Evolutionary conservation across 768 basidiomycete genomes (phyloP), one percentile per base, ranked within the genome.

Genomic region (Coprinopsis sp.): DNA sequence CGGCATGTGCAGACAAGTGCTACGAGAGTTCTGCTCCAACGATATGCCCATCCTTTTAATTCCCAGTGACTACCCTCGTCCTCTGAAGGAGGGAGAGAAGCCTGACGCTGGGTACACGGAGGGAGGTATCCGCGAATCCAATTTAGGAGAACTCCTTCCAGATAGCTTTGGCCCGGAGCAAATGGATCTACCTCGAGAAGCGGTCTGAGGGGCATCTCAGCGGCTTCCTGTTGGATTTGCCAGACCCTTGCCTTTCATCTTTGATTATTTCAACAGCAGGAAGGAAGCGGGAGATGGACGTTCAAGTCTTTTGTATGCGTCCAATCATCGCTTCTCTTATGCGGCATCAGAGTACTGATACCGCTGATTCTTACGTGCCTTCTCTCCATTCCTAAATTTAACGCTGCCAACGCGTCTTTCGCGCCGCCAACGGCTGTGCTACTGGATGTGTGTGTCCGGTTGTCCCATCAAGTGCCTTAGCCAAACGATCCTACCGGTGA

Each of bases 1-100:
- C 62, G 95, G 95, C 2, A 82, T 94, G 37, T 99, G 94, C 56
- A 84, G 95, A 6, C 94, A 97, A 61, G 77, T 96, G 40, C 75
- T 91, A 39, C 81, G 88, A 48, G 92, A 95, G 57, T 94, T 95
- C 56, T 92, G 88, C 56, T 63, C 76, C 5, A 74, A 78, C 29
- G 70, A 81, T 21, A 87, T 85, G 73, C 88, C 89, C 0, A 69
- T 87, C 45, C 63, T 81, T 21, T 79, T 93, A 3, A 77, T 87
- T 2, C 84, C 86, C 2, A 78, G 76, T 2, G 74, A 82, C 56
- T 82, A 82, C 55, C 72, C 76, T 0, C 64, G 74, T 46, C 52
- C 56, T 25, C 51, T 55, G 18, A 60, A 63, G 16, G 64, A 66
- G 13, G 68, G 57, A 11, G 59, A 66, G 22, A 58, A 60, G 33